These are phyloP conservation scores for Paramecium caudatum DNA, from an alignment of 73 alveolate species.

Conservation along the genomic window DNA sequence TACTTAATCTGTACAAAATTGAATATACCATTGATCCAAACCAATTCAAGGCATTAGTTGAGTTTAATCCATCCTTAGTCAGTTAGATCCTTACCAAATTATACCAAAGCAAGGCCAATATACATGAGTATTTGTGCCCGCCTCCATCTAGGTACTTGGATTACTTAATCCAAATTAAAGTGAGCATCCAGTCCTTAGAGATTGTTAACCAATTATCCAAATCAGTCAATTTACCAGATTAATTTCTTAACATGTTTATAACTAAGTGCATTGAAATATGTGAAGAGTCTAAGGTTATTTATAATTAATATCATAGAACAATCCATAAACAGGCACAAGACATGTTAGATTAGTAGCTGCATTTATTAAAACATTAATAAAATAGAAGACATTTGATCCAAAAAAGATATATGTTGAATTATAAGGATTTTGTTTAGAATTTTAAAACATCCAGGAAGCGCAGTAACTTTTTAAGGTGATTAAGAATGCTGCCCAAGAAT, in stretches of 20 bases:
- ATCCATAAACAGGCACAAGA: slow-evolving; percentile 1
- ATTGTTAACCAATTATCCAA: not conserved
- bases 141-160: not conserved
- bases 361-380: slow-evolving; percentile 2
- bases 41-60: slow-evolving; percentile 5
- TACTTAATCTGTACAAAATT: not conserved
- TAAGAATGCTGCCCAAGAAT: slow-evolving; percentile 29
- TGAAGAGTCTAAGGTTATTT: not conserved
- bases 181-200: not conserved
- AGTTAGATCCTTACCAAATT: not conserved
- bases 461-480: not conserved
- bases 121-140: not conserved
- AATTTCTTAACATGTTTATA: not conserved
- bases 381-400: slow-evolving; percentile 27
- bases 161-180: not conserved
- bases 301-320: not conserved
- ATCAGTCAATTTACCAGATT: not conserved
- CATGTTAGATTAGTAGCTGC: slow-evolving; percentile 11
- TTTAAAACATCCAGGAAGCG: slow-evolving; percentile 9
- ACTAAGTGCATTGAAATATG: not conserved
- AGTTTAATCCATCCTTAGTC: slow-evolving; percentile 4
- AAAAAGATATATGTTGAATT: slow-evolving; percentile 12
- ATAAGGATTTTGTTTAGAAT: slow-evolving; percentile 35
- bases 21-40: slow-evolving; percentile 25
- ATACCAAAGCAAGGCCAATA: not conserved